A percentile compares a stretch with the other conserved stretches of the same genome.
phyloP scores from a whole-genome alignment of 2,329 filamentous ascomycete species.

The Fusarium nelsonii region DNA sequence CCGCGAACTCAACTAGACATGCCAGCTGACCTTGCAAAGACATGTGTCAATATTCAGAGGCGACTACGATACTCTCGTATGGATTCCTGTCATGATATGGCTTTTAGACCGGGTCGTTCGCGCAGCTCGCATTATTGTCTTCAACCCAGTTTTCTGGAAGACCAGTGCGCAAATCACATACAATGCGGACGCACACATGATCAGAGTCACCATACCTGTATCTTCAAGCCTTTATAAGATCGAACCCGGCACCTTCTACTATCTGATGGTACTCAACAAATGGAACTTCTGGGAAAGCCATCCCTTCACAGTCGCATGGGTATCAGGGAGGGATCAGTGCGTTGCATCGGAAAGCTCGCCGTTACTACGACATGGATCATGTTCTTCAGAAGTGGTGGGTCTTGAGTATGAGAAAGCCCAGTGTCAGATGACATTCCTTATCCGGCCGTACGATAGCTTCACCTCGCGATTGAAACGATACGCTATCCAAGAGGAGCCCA shows the following conservation, averaged over 20 bases:
- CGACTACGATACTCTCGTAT: conserved; percentile 56
- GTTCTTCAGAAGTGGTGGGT: rapidly evolving
- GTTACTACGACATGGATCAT: background rate
- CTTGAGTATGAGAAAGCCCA: background rate
- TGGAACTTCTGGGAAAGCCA: conserved; percentile 62
- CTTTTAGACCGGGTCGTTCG: background rate
- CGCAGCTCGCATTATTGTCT: background rate
- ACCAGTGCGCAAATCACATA: conserved; percentile 1
- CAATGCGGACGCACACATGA: conserved; percentile 53
- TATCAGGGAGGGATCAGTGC: conserved; percentile 25
- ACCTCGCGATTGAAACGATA: conserved; percentile 43
- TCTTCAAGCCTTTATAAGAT: conserved; percentile 49
- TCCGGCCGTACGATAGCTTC: conserved; percentile 61
- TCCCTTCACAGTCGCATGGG: conserved; percentile 61
- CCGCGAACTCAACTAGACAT: rapidly evolving
- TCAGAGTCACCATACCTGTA: conserved; percentile 56
- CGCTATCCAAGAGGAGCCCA: background rate
- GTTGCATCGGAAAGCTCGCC: background rate
- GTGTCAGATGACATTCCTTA: conserved; percentile 56
- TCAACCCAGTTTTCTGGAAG: conserved; percentile 8
- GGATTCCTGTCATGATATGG: conserved; percentile 6
- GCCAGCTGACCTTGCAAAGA: conserved; percentile 40
- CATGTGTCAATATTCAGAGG: conserved; percentile 65
- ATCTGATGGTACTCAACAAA: conserved; percentile 56
- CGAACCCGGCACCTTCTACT: conserved; percentile 60